Base-by-base conservation (phyloP, 257 asterid genomes). In the Datura wrightii region DNA sequence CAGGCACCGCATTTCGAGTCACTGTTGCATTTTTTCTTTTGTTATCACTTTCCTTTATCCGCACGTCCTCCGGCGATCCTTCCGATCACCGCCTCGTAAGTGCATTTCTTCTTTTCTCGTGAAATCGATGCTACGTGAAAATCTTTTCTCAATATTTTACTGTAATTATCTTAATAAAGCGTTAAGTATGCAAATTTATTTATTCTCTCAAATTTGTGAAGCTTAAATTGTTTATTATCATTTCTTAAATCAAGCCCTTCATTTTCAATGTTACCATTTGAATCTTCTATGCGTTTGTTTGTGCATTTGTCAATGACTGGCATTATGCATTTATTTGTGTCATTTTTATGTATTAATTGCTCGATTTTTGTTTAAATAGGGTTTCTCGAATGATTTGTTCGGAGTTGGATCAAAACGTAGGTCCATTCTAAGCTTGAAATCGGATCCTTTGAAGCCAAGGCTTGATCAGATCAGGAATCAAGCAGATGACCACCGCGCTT, bases 371-470 rank as follows among this genome's bases (percentile, higher is more conserved):
- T 48, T 24, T 19, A 74, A 48, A 11, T 74, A 87, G 90, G 86
- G 85, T 65, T 81, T 71, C 34, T 31, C 84, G 67, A 31, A 48
- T 34, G 83, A 63, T 84, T 71, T 37, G 24, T 5, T 11, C n/a
- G 85, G 71, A 58, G 71, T 72, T 78, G 83, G 83, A 24, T 67
- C 85, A 1, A 62, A 71, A 56, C 37, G 90, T 59, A 85, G 93
- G 63, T 90, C 91, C 1, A 79, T 90, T 24, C 84, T 90, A 66
- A 91, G 91, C 5, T 53, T 87, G 31, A 86, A 89, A 63, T 88
- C 85, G 14, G 91, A 90, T 89, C 92, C 92, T 6, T 82, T 91
- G 83, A 90, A 89, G 87, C 89, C 90, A 2, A 86, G 92, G 82
- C 79, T 91, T 13, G 91, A 86, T 88, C 90, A 88, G 87, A 87